phyloP scores from a whole-genome alignment of 305 asterid species.

The Fraxinus platypoda region DNA sequence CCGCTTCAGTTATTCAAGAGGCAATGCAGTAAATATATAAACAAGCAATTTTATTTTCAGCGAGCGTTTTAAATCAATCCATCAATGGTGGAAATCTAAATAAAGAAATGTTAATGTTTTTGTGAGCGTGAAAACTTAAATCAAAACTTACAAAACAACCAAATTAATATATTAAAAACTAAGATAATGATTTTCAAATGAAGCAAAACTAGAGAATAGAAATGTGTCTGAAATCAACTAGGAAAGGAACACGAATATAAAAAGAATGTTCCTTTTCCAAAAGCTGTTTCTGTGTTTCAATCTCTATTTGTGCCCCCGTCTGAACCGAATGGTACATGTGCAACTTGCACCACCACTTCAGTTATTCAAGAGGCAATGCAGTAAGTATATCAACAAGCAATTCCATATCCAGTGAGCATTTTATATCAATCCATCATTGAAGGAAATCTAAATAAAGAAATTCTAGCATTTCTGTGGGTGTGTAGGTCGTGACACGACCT shows the following conservation, averaged over 20 bases:
- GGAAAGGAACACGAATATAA: not conserved
- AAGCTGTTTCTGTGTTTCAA: not conserved
- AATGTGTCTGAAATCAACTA: not conserved
- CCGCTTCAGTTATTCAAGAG: not conserved
- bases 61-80: not conserved
- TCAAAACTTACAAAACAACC: not conserved
- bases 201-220: not conserved
- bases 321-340: not conserved
- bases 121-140: not conserved
- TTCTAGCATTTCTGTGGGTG: not conserved
- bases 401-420: not conserved
- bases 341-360: not conserved
- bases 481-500: not conserved
- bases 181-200: not conserved
- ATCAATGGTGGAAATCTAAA: not conserved
- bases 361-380: not conserved
- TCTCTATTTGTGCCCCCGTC: conserved; percentile 2
- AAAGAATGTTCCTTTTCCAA: not conserved
- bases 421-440: not conserved
- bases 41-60: not conserved
- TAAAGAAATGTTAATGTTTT: not conserved
- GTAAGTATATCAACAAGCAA: not conserved
- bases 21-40: not conserved
- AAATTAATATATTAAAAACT: not conserved
- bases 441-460: not conserved